Base-by-base conservation (phyloP, 768 basidiomycete genomes). In the Auriscalpium microsporum region DNA sequence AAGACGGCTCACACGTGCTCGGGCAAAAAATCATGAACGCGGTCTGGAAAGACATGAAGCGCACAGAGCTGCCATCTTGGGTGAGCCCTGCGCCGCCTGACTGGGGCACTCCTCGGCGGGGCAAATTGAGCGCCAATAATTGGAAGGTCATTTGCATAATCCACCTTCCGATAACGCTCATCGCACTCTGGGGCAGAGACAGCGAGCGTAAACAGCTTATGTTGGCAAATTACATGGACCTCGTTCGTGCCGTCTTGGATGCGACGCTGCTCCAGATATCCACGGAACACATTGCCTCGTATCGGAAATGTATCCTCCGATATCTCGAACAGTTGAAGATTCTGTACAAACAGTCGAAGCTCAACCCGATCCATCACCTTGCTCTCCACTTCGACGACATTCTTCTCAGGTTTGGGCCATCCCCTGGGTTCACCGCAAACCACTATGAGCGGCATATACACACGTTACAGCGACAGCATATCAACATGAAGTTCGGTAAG, bases 81-180 rank as follows among this genome's bases (percentile, higher is more conserved):
- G 58, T 73, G 3, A 59, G 55, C 0, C 53, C 53, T 6, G 68
- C 65, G 1, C 72, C 73, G 3, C 50, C n/a, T 1, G 63, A 69
- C 44, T 69, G 70, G 66, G 71, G 71, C 0, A 69, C 67, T 2
- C 44, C 65, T 0, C 33, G 58, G 1, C 61, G 62, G 6, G 71
- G 72, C 0, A 71, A 71, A 48, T 63, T 74, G 5, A 71, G 61
- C 40, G 72, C 72, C 0, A 67, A 73, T 45, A 67, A 75, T 34
- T 75, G 70, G 68, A 50, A 69, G 4, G 63, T 63, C 1, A 56
- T 67, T 5, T 68, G 67, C 53, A 64, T 64, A 0, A 63, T 75
- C 16, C 66, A 72, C 52, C 52, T 74, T 0, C 61, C 65, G 0
- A 64, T 74, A 38, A 72, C 71, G 2, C 60, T 75, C 3, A 65